These are phyloP conservation scores for Rhododendron henanense DNA, from an alignment of 148 eudicot genomes.

Conservation along the genomic window DNA sequence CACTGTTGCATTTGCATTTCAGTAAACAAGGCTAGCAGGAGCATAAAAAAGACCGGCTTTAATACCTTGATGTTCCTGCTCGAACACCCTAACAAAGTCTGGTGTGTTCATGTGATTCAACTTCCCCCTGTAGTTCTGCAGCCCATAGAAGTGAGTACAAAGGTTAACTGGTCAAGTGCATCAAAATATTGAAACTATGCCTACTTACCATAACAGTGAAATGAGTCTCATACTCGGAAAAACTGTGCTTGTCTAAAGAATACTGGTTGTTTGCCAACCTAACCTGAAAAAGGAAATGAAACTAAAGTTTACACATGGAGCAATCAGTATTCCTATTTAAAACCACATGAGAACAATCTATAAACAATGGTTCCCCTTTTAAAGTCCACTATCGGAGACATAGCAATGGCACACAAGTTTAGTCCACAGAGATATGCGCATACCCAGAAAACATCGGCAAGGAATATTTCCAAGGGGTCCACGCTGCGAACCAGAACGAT, in stretches of 20 bases:
- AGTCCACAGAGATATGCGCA: background rate
- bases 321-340: background rate
- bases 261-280: constrained; percentile 86
- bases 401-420: background rate
- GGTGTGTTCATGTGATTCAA: constrained; percentile 70
- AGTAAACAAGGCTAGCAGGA: background rate
- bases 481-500: constrained; percentile 85
- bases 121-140: constrained; percentile 84
- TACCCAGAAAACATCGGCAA: constrained; percentile 88
- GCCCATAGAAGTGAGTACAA: background rate
- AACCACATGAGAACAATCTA: background rate
- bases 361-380: background rate
- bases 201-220: constrained; percentile 92
- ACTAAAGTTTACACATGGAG: background rate
- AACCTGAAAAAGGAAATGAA: constrained; percentile 47
- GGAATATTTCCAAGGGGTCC: constrained; percentile 81
- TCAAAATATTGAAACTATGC: background rate
- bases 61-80: constrained; percentile 76
- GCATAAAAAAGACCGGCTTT: background rate
- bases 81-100: constrained; percentile 80
- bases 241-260: constrained; percentile 68
- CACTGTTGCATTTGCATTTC: background rate
- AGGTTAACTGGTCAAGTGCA: background rate
- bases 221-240: constrained; percentile 92
- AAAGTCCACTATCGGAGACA: background rate